phyloP scores from a whole-genome alignment of 306 rosid genomes.

The Vigna radiata region DNA sequence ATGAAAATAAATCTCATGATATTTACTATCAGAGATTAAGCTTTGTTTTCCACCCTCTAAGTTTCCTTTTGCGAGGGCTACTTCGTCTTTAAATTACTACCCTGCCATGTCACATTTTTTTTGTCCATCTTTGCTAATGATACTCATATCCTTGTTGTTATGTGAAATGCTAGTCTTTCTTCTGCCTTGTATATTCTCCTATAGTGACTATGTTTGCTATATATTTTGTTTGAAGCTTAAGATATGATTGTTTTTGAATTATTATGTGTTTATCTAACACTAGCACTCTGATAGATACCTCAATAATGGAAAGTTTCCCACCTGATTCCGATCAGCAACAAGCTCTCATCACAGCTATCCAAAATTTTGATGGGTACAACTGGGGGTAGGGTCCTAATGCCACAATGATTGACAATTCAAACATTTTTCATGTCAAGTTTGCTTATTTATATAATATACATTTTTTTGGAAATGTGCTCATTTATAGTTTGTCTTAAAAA shows the following conservation, averaged over 20 bases:
- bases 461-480: neutral
- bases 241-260: constrained; percentile 23
- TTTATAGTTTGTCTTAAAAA: constrained; percentile 41
- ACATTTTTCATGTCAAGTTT: constrained; percentile 25
- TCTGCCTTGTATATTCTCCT: constrained; percentile 13
- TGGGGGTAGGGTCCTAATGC: constrained; percentile 79
- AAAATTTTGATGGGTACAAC: constrained; percentile 82
- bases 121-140: neutral
- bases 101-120: neutral
- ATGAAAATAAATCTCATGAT: constrained; percentile 24
- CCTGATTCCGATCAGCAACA: constrained; percentile 94
- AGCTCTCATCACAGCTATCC: constrained; percentile 77
- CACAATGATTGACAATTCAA: constrained; percentile 24
- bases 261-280: constrained; percentile 39
- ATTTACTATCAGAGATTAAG: constrained; percentile 15
- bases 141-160: neutral
- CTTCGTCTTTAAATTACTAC: neutral
- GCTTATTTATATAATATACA: constrained; percentile 25
- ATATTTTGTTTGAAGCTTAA: constrained; percentile 36
- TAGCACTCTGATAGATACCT: constrained; percentile 62
- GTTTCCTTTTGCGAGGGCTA: neutral
- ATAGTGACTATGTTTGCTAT: constrained; percentile 1
- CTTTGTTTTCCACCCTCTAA: neutral
- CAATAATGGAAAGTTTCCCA: constrained; percentile 72
- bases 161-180: constrained; percentile 1